phyloP scores from a whole-genome alignment of 352 stramenopile species.

The Synura sp. region DNA sequence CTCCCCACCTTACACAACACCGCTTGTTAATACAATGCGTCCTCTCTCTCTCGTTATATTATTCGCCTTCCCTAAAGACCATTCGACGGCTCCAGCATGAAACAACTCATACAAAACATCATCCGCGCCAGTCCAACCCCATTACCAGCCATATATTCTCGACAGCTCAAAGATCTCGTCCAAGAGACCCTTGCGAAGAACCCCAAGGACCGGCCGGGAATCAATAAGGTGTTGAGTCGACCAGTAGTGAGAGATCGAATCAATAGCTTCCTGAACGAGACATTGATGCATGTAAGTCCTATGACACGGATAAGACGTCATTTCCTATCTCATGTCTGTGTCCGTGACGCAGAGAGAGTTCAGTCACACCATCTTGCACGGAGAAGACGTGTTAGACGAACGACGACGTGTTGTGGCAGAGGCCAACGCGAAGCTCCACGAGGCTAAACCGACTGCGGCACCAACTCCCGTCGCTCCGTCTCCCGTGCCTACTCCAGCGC shows the following conservation, averaged over 20 bases:
- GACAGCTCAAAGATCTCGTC: not conserved
- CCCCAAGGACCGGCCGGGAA: not conserved
- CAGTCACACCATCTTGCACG: slow-evolving; percentile 47
- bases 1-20: too few relatives aligned
- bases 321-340: not conserved
- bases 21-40: too few relatives aligned
- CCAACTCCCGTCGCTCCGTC: too few relatives aligned
- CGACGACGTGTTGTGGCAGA: not conserved
- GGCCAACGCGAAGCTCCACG: too few relatives aligned
- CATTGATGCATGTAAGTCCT: slow-evolving; percentile 12
- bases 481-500: too few relatives aligned
- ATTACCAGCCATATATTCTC: not conserved
- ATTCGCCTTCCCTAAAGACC: not conserved
- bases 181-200: not conserved
- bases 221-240: slow-evolving; percentile 39
- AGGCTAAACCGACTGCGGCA: too few relatives aligned
- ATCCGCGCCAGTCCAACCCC: not conserved
- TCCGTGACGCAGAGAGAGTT: slow-evolving; percentile 47
- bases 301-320: not conserved
- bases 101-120: slow-evolving; percentile 27
- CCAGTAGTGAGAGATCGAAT: slow-evolving; percentile 46
- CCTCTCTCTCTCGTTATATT: not conserved
- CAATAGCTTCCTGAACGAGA: slow-evolving; percentile 45
- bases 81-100: not conserved
- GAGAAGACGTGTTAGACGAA: not conserved